Percentiles rank a stretch among this genome's conserved stretches.
Conservation (phyloP, 768 basidiomycete species). For the Lyophyllum shimeji region DNA sequence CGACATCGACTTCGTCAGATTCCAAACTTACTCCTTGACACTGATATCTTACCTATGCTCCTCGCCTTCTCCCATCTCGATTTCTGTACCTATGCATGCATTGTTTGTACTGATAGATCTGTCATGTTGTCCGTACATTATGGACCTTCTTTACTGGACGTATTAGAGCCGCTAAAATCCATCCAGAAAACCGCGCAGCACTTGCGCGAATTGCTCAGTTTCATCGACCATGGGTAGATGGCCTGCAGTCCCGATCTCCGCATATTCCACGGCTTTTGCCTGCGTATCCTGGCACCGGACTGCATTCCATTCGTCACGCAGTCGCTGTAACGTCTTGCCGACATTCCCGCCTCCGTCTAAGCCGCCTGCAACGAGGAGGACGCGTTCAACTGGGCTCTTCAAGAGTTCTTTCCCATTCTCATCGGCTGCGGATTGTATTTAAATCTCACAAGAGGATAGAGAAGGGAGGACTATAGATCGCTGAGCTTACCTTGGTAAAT, state of each 20-base stretch:
- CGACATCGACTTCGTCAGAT: too few species aligned
- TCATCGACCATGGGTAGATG: conserved; percentile 56
- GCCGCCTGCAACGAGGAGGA: conserved; percentile 46
- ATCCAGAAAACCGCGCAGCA: conserved; percentile 31
- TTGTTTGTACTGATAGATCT: too few species aligned
- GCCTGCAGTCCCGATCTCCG: conserved; percentile 37
- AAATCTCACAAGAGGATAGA: background rate
- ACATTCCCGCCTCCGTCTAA: conserved; percentile 51
- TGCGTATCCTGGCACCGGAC: conserved; percentile 3
- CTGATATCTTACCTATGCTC: background rate
- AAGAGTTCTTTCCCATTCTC: conserved; percentile 19
- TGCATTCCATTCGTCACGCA: conserved; percentile 28
- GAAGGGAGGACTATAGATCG: background rate
- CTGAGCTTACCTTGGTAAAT: conserved; percentile 23
- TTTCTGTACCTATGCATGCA: background rate
- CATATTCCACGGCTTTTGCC: conserved; percentile 26
- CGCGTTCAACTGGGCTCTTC: conserved; percentile 26
- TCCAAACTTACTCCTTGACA: too few species aligned
- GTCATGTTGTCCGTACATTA: background rate
- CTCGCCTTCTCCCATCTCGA: background rate
- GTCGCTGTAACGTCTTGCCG: conserved; percentile 32
- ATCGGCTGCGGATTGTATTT: background rate
- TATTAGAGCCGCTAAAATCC: conserved; percentile 7
- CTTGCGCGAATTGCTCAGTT: conserved; percentile 38
- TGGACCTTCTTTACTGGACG: too few species aligned